Conservation (phyloP, 495 filamentous ascomycete species). For the Tuber aestivum region DNA sequence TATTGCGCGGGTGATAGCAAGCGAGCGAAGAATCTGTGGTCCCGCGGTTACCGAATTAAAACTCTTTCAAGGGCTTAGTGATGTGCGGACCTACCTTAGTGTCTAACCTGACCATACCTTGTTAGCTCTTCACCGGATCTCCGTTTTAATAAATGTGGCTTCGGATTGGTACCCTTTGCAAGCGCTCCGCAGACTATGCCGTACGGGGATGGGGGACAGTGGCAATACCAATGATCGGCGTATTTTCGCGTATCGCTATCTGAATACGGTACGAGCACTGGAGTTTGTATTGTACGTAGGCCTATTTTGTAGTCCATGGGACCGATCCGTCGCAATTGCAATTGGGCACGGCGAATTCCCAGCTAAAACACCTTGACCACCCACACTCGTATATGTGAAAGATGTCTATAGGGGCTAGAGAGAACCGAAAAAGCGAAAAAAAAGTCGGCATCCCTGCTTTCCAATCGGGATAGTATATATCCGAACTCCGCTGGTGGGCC, state of each 20-base stretch:
- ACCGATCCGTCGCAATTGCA: background rate
- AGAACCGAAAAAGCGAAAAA: background rate
- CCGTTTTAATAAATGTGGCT: background rate
- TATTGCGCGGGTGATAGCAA: background rate
- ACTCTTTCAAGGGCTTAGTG: background rate
- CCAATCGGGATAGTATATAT: background rate
- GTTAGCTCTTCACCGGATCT: background rate
- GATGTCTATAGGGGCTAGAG: background rate
- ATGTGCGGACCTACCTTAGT: background rate
- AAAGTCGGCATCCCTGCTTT: constrained; percentile 1
- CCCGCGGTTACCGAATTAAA: background rate
- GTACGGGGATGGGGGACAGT: background rate
- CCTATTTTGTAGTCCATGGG: background rate
- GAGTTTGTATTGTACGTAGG: background rate
- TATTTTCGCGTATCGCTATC: background rate
- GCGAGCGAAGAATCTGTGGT: background rate
- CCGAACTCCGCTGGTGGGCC: background rate
- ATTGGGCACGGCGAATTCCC: background rate
- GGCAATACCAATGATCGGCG: background rate
- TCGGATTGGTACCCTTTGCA: background rate
- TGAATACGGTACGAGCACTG: background rate
- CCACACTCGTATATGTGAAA: background rate
- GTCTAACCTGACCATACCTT: background rate
- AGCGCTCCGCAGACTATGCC: background rate
- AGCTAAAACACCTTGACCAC: background rate